These are phyloP conservation scores for Linnemannia schmuckeri DNA, from an alignment of 192 early-diverging fungal species.

Conservation along the genomic window DNA sequence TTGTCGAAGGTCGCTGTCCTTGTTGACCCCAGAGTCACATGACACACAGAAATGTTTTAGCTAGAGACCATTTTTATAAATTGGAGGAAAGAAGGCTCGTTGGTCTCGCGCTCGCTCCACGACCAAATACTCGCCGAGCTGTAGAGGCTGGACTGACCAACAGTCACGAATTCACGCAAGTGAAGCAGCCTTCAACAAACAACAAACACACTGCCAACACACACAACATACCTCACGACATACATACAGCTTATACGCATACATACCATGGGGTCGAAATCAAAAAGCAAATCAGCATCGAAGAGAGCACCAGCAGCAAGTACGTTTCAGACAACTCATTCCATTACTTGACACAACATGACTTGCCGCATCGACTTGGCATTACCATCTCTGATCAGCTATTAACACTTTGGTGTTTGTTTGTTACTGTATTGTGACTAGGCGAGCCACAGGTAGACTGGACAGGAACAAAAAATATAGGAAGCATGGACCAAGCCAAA, in stretches of 20 bases:
- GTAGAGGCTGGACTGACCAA: not conserved
- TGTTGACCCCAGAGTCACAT: conserved; percentile 15
- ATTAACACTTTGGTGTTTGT: not conserved
- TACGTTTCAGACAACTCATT: not conserved
- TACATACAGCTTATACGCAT: not conserved
- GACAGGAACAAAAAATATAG: not conserved
- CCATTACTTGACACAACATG: too few species aligned
- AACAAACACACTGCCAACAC: conserved; percentile 2
- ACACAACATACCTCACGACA: not conserved
- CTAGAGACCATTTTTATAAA: conserved; percentile 47
- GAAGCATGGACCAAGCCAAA: not conserved
- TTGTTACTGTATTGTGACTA: not conserved
- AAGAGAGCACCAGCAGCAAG: conserved; percentile 34
- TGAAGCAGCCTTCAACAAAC: not conserved
- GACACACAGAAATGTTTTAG: conserved; percentile 9
- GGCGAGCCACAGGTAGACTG: conserved; percentile 35
- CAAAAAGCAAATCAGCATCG: conserved; percentile 19
- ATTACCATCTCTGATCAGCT: not conserved
- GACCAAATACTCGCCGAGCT: conserved; percentile 18
- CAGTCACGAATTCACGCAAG: conserved; percentile 11
- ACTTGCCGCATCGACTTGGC: not conserved
- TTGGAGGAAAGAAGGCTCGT: conserved; percentile 42
- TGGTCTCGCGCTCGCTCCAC: not conserved
- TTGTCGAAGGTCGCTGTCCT: not conserved
- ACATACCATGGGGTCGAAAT: conserved; percentile 37